Base-by-base conservation (phyloP, 441 rosid genomes). In the Raphanus hybrid region DNA sequence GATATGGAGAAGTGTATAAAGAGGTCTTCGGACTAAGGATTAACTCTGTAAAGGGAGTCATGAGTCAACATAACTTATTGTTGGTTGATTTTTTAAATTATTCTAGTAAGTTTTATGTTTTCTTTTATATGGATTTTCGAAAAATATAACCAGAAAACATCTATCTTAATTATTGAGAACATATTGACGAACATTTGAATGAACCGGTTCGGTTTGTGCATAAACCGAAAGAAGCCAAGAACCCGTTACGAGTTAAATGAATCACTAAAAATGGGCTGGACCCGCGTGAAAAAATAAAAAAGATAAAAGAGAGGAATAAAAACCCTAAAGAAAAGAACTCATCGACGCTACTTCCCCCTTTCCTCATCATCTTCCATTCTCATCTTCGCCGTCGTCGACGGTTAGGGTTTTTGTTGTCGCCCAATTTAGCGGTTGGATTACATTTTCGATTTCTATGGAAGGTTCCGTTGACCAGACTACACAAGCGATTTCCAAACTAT, bases 381-480 rank as follows among this genome's bases (percentile, higher is more conserved):
- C 18, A 18, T 18, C 20, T 18, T 18, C 20, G 20, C 20, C 50
- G 52, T n/a, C 50, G 50, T 45, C 52, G 52, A 45, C 52, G 52
- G 52, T 45, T 45, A 45, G 52, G 52, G 52, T 45, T 35, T 45
- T 45, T 2, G 52, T 11, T 4, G 4, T 11, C 52, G 14, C 52
- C 52, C 3, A 2, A 10, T 41, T 10, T 0, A 2, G n/a, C 48
- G 4, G 50, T 43, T 43, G 50, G n/a, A 9, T 43, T 3, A 7
- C 59, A 32, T 32, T 32, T 32, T 48, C n/a, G 8, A 52, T 52
- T 45, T 8, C 12, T 1, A 65, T 77, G 63, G 75, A 70, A 39
- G 32, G 2, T 54, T 54, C 67, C 10, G 16, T 68, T 59, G 77
- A 78, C 66, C 32, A 71, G 65, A 34, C 67, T 32, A 32, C 80